Evolutionary conservation across 2,329 filamentous ascomycete species (phyloP).

Genomic region (Tolypocladium nubicola): DNA sequence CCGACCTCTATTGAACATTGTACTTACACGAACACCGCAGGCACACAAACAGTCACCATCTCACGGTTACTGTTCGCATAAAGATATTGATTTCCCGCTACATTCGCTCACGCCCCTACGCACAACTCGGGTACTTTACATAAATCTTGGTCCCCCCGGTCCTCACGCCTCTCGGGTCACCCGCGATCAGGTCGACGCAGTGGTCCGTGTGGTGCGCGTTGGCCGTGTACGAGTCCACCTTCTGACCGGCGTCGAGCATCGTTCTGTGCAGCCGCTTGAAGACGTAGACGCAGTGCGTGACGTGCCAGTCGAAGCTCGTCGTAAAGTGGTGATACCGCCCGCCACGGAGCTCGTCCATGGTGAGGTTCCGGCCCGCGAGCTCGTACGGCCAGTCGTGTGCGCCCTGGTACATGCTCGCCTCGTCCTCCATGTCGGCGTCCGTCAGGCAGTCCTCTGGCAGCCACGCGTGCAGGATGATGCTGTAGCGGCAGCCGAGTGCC

Average conservation of each 20-base stretch:
- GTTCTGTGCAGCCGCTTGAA: conserved; percentile 12
- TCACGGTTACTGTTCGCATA: no score
- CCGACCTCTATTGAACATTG: no score
- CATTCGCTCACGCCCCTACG: neutral
- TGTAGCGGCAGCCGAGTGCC: conserved; percentile 7
- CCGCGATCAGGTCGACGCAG: conserved; percentile 11
- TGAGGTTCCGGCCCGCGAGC: conserved; percentile 6
- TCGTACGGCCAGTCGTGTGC: neutral
- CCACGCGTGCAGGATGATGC: conserved; percentile 11
- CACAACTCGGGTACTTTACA: conserved; percentile 10
- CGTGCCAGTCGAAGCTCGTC: conserved; percentile 11
- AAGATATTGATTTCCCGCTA: neutral
- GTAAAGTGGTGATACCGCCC: conserved; percentile 9
- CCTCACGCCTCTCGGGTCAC: conserved; percentile 4
- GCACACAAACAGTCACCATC: no score
- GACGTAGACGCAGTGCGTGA: conserved; percentile 10
- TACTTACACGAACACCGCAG: no score
- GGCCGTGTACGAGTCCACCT: conserved; percentile 11
- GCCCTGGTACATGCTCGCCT: neutral
- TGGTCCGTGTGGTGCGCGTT: conserved; percentile 11
- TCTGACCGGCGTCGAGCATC: conserved; percentile 6
- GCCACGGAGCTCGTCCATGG: conserved; percentile 6
- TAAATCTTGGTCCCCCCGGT: conserved; percentile 9
- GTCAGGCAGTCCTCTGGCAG: conserved; percentile 9
- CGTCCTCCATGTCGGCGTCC: conserved; percentile 10